Conservation (phyloP, 371 early-diverging fungal species). For the Massospora cicadina region DNA sequence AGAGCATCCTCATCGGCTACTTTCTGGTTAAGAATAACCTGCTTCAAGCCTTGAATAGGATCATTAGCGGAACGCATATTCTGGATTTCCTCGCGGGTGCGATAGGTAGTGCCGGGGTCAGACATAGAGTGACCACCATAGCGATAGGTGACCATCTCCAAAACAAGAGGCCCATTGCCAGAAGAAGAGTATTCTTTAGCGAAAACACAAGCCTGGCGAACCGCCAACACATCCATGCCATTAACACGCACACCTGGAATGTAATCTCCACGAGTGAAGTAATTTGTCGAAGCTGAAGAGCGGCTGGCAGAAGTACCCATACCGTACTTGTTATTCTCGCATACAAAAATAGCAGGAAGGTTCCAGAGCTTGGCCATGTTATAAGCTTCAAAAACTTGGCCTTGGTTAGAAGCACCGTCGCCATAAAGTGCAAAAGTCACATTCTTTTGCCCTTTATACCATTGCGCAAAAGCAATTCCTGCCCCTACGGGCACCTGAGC, state of each 20-base stretch:
- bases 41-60: slow-evolving; percentile 81
- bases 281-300: slow-evolving; percentile 82
- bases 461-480: slow-evolving; percentile 91
- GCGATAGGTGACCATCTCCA: slow-evolving; percentile 96
- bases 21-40: slow-evolving; percentile 46
- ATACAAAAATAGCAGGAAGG: slow-evolving; percentile 90
- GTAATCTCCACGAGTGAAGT: slow-evolving; percentile 92
- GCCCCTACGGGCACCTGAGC: slow-evolving; percentile 98
- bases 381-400: slow-evolving; percentile 97
- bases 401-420: slow-evolving; percentile 99
- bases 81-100: slow-evolving; percentile 94
- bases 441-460: slow-evolving; percentile 62
- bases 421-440: slow-evolving; percentile 91
- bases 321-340: slow-evolving; percentile 99
- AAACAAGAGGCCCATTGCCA: slow-evolving; percentile 87
- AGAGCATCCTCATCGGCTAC: slow-evolving; percentile 69
- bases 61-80: slow-evolving; percentile 88
- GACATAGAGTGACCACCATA: slow-evolving; percentile 99
- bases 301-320: slow-evolving; percentile 95
- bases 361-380: slow-evolving; percentile 99
- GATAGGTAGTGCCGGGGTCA: slow-evolving; percentile 97
- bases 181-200: slow-evolving; percentile 70
- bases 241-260: slow-evolving; percentile 91
- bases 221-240: slow-evolving; percentile 92
- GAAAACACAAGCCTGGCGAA: slow-evolving; percentile 62